A percentile compares a stretch with the other conserved stretches of the same genome.
These are phyloP conservation scores for Mycena leptocephala DNA, from an alignment of 768 basidiomycete species.

Conservation along the genomic window DNA sequence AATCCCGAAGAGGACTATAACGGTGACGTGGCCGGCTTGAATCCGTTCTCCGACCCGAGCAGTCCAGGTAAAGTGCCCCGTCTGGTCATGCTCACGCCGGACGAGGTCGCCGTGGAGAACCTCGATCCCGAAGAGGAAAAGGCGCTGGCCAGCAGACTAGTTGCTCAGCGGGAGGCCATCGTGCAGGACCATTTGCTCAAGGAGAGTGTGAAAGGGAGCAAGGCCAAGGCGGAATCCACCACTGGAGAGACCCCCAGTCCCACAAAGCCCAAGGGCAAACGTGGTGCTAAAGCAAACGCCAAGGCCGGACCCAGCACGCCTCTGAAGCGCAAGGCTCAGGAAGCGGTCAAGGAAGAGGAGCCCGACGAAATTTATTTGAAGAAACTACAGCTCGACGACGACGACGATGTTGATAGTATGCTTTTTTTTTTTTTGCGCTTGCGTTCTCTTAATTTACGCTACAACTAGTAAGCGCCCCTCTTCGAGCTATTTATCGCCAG, in stretches of 20 bases:
- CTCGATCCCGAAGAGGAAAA: slow-evolving; percentile 63
- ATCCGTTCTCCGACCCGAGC: slow-evolving; percentile 74
- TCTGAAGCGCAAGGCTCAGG: slow-evolving; percentile 40
- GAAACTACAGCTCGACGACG: slow-evolving; percentile 40
- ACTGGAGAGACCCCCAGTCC: slow-evolving; percentile 20
- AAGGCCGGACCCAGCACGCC: slow-evolving; percentile 32
- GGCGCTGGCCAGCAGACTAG: slow-evolving; percentile 54
- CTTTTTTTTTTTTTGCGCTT: too few species aligned
- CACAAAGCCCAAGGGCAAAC: slow-evolving; percentile 47
- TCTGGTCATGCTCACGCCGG: slow-evolving; percentile 56
- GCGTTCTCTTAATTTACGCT: neutral
- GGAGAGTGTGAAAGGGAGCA: slow-evolving; percentile 44
- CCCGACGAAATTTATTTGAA: slow-evolving; percentile 41
- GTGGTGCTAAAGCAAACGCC: slow-evolving; percentile 37
- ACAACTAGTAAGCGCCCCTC: slow-evolving; percentile 3
- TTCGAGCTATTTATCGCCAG: slow-evolving; percentile 21
- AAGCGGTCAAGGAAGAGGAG: slow-evolving; percentile 47
- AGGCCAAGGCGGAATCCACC: slow-evolving; percentile 23
- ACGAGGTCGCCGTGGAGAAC: slow-evolving; percentile 62
- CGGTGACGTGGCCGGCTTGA: slow-evolving; percentile 48
- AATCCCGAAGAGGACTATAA: slow-evolving; percentile 58
- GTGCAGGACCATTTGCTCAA: slow-evolving; percentile 47
- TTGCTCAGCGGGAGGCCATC: slow-evolving; percentile 57
- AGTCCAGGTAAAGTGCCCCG: slow-evolving; percentile 54
- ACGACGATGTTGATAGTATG: slow-evolving; percentile 25